Evolutionary conservation across 2,329 filamentous ascomycete genomes (phyloP), one percentile per base, ranked within the genome.

Genomic region (Arthrobotrys musiformis): DNA sequence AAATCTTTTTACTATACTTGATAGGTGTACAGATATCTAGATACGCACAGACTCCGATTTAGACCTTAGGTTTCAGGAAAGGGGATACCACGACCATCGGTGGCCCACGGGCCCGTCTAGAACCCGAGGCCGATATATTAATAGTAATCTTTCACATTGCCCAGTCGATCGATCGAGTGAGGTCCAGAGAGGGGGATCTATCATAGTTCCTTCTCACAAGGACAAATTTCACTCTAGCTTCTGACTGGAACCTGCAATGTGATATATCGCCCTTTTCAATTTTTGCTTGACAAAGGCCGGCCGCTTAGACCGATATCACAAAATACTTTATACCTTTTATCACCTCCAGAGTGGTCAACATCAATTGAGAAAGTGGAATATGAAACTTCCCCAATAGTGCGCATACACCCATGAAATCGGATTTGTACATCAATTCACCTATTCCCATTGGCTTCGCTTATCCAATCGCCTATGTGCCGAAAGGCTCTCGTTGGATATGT

Each of bases 401-500:
- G 28, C 33, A 26, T 11, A 2, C 30, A 40, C 9, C 50, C 50
- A 19, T 35, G 15, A 19, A 33, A 33, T 19, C 7, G 22, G 22
- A 56, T 22, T 22, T 17, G 26, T 26, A 40, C 19, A 17, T 17
- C 13, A n/a, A 37, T 24, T n/a, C 37, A 24, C 30, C 54, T 17
- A 58, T 58, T 24, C 17, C 7, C 54, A 40, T 37, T 37, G 33
- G 35, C 9, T 33, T 58, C 54, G 33, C 54, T 58, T 58, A n/a
- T 58, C 54, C 54, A 58, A 58, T 58, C 54, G 54, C 54, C 33
- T 58, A 58, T 17, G 17, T 58, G 54, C 54, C 33, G 54, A 58
- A 40, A 17, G 30, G 2, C 24, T 17, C 54, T 58, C 33, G 17
- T 58, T 58, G 52, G 52, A 58, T 24, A 50, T 58, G 54, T 58